These are phyloP conservation scores for Penicillium dipodomyicola DNA, from an alignment of 495 filamentous ascomycete genomes.

Conservation along the genomic window DNA sequence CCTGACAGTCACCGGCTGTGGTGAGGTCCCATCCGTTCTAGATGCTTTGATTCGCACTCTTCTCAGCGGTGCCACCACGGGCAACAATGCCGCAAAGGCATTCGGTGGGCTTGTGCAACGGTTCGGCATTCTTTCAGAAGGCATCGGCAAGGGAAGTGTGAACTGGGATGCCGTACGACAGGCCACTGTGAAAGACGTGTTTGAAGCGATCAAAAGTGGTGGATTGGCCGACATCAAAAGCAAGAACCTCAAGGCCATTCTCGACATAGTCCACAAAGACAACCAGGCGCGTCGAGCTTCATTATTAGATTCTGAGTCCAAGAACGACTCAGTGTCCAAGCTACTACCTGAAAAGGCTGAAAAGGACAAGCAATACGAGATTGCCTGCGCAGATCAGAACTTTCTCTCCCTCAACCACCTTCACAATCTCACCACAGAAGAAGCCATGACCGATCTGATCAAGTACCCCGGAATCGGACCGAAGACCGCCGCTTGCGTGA, in stretches of 20 bases:
- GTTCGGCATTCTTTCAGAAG: constrained; percentile 64
- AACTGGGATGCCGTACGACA: constrained; percentile 81
- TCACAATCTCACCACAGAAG: constrained; percentile 60
- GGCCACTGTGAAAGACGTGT: constrained; percentile 60
- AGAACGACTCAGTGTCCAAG: constrained; percentile 1
- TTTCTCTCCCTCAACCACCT: constrained; percentile 76
- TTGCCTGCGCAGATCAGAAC: constrained; percentile 53
- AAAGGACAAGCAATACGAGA: constrained; percentile 48
- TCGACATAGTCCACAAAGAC: constrained; percentile 76
- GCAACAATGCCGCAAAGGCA: constrained; percentile 62
- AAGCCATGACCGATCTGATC: constrained; percentile 70
- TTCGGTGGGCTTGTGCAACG: constrained; percentile 66
- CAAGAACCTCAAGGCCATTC: constrained; percentile 73
- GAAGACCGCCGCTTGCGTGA: constrained; percentile 86
- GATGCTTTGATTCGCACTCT: constrained; percentile 83
- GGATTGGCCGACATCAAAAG: constrained; percentile 69
- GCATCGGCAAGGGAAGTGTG: constrained; percentile 72
- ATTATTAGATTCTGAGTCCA: constrained; percentile 20
- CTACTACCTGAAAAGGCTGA: constrained; percentile 19
- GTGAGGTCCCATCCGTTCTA: constrained; percentile 87
- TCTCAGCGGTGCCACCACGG: constrained; percentile 72
- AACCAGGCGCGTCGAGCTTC: constrained; percentile 51
- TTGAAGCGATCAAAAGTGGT: constrained; percentile 68
- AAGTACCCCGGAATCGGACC: constrained; percentile 83
- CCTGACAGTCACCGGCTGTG: constrained; percentile 80